Percentiles rank a stretch among this genome's conserved stretches.
Evolutionary conservation across 78 protist genomes (phyloP).

Genomic region (Capsaspora owczarzaki): DNA sequence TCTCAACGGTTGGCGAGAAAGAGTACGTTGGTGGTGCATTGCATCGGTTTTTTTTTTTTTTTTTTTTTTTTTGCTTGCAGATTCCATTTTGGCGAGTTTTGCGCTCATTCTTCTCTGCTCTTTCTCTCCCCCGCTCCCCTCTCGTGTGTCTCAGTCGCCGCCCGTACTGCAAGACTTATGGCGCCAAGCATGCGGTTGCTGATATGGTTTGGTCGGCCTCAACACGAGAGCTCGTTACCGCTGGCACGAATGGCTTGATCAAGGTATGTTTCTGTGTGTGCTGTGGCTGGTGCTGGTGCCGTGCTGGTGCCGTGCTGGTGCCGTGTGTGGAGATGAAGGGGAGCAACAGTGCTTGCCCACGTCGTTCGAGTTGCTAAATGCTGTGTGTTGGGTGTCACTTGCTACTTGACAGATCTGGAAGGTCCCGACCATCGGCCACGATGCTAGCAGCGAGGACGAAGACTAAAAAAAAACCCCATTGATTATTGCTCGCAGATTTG

Average conservation of each 20-base stretch:
- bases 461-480: too few species aligned
- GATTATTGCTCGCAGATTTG: not conserved
- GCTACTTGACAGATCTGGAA: too few species aligned
- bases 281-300: too few species aligned
- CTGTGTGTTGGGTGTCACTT: too few species aligned
- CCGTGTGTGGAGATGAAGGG: too few species aligned
- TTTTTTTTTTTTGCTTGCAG: not conserved
- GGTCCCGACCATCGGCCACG: too few species aligned
- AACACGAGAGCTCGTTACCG: not conserved
- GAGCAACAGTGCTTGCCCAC: too few species aligned
- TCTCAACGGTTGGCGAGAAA: not conserved
- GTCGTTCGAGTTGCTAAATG: too few species aligned
- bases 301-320: too few species aligned
- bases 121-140: not conserved
- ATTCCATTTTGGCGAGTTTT: not conserved
- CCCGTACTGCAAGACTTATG: not conserved
- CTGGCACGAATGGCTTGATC: not conserved
- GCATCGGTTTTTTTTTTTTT: not conserved
- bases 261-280: not conserved
- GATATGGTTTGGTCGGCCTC: not conserved
- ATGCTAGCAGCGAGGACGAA: too few species aligned
- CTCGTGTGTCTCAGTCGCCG: not conserved
- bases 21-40: not conserved
- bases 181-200: not conserved
- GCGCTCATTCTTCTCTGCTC: not conserved